A percentile compares a stretch with the other conserved stretches of the same genome.
Evolutionary conservation across 78 protist species (phyloP).

Genomic region (Dictyostelium firmibasis): DNA sequence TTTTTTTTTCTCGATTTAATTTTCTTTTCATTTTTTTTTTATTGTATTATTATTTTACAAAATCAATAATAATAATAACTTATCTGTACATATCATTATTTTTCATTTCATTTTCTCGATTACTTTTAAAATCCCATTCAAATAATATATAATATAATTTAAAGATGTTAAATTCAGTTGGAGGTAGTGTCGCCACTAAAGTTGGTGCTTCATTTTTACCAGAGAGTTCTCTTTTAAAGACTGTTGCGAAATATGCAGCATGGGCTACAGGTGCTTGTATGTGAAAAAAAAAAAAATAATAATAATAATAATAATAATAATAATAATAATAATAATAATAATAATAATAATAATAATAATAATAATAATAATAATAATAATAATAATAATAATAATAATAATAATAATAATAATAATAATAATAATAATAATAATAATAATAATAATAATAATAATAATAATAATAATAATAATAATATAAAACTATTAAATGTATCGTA

Average conservation of each 20-base stretch:
- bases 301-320: too few species aligned
- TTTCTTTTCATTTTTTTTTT: background rate
- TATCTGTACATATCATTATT: background rate
- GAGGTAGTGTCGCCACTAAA: slow-evolving; percentile 9
- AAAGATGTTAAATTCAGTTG: background rate
- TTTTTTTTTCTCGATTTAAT: background rate
- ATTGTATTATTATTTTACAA: background rate
- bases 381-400: too few species aligned
- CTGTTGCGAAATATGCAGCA: background rate
- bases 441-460: too few species aligned
- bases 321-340: too few species aligned
- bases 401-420: too few species aligned
- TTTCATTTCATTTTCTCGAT: background rate
- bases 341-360: too few species aligned
- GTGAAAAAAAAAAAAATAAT: background rate
- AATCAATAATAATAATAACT: background rate
- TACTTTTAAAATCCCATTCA: background rate
- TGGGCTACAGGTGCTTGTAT: slow-evolving; percentile 49
- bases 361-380: too few species aligned
- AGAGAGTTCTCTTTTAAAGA: background rate
- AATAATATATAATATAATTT: background rate
- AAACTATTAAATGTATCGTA: too few species aligned
- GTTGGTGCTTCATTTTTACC: slow-evolving; percentile 40
- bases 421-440: too few species aligned
- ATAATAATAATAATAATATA: too few species aligned